Conservation (phyloP, 164 flowering plant genomes). For the Sextonia rubra region DNA sequence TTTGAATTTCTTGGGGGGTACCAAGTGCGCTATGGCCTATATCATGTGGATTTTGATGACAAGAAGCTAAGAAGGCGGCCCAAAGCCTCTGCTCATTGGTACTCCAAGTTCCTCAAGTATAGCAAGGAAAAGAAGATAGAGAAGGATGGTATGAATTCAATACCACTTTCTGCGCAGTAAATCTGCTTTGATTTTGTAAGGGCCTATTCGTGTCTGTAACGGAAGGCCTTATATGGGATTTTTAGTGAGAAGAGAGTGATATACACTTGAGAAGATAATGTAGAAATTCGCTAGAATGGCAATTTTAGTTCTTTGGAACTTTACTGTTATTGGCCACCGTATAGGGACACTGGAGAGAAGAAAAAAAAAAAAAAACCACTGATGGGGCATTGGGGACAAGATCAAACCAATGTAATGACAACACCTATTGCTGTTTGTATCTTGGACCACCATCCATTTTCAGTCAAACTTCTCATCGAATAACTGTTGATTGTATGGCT, state of each 20-base stretch:
- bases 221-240: background rate
- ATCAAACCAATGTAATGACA: no score
- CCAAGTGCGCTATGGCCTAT: constrained; percentile 23
- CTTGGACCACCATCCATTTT: no score
- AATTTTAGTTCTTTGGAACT: no score
- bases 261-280: background rate
- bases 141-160: background rate
- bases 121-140: background rate
- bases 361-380: no score
- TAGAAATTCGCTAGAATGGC: no score
- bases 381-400: no score
- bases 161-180: background rate
- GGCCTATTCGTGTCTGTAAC: no score
- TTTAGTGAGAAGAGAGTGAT: background rate
- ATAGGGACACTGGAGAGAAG: no score
- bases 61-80: constrained; percentile 27
- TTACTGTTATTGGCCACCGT: no score
- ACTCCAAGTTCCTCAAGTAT: constrained; percentile 32
- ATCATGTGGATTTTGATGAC: constrained; percentile 32
- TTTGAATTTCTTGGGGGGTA: constrained; percentile 43
- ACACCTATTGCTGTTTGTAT: no score
- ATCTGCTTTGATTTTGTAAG: background rate
- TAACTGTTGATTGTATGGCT: no score
- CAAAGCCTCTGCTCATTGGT: constrained; percentile 38
- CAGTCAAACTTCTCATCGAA: no score